Base-by-base conservation (phyloP, 192 early-diverging fungal genomes). In the Coemansia sp. region DNA sequence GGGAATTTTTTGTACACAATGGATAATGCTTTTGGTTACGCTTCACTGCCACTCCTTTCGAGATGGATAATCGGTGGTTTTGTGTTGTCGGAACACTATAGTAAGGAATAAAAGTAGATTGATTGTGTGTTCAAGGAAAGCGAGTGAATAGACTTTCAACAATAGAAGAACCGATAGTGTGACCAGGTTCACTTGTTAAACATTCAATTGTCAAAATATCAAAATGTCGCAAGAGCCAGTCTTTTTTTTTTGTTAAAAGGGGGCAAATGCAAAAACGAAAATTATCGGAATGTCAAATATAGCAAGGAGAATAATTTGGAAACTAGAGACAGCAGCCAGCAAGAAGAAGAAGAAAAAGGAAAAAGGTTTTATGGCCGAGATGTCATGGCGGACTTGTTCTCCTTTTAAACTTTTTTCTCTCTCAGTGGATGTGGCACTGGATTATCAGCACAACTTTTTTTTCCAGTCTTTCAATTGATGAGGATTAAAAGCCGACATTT, bases 231-330 rank as follows among this genome's bases (percentile, higher is more conserved):
- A 52, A 25, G 49, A 22, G 19, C 3, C 23, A 3, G 46, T 19
- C 19, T 17, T 48, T 22, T 9, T 17, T 48, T 22, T 9, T 25
- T 52, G 49, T 25, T 7, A 11, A 52, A 52, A 22, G 3, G 23
- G 5, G 19, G 5, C 7, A 25, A 25, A 52, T 9, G 49, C 9
- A 23, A 52, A 52, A 45, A 45, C 36, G n/a, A 52, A 25, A 25
- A 52, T 52, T 52, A 52, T 25, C 23, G 49, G 49, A 52, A 52
- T 52, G 49, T 25, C 49, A 52, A 25, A 25, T 48, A 48, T 17
- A 52, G 13, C 10, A 23, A 52, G 6, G 9, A 48, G n/a, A 48
- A 48, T 3, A 48, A 48, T 19, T 19, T 48, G 19, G 23, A 52
- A 52, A 52, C 6, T 34, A 57, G 19, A 35, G 23, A 9, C 2